Evolutionary conservation across 2,329 filamentous ascomycete genomes (phyloP).

Genomic region (Tolypocladium amazonense): DNA sequence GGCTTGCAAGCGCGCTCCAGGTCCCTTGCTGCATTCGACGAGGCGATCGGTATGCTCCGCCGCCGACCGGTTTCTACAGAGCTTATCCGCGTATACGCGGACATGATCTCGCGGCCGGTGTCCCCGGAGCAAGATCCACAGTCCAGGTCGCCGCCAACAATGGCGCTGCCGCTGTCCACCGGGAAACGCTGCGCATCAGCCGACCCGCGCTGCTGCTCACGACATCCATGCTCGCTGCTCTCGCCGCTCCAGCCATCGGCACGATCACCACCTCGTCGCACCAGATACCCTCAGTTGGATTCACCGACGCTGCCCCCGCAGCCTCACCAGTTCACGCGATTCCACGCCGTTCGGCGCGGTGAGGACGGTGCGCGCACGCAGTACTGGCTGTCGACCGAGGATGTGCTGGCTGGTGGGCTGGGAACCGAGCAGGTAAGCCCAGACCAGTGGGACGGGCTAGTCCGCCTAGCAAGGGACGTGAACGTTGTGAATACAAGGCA

Average conservation of each 20-base stretch:
- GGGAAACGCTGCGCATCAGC: neutral
- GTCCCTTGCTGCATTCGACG: neutral
- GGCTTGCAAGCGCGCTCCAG: neutral
- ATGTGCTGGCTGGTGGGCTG: slow-evolving; percentile 4
- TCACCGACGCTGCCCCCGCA: neutral
- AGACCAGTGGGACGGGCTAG: slow-evolving; percentile 8
- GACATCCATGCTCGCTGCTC: neutral
- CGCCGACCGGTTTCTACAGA: neutral
- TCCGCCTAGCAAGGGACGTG: slow-evolving; percentile 3
- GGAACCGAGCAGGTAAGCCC: slow-evolving; percentile 1
- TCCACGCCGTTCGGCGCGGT: neutral
- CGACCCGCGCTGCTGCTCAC: neutral
- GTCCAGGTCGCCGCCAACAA: neutral
- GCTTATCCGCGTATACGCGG: neutral
- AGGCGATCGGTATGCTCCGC: neutral
- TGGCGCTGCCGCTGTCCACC: neutral
- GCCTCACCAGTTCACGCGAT: neutral
- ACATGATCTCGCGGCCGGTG: neutral
- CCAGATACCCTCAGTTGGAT: neutral
- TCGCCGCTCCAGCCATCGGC: neutral
- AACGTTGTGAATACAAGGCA: neutral
- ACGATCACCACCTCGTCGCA: neutral
- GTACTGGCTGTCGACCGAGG: slow-evolving; percentile 6
- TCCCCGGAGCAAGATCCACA: neutral
- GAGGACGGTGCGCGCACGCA: slow-evolving; percentile 1